Base-by-base conservation (phyloP, 2,329 filamentous ascomycete species). In the Claviceps paspali region DNA sequence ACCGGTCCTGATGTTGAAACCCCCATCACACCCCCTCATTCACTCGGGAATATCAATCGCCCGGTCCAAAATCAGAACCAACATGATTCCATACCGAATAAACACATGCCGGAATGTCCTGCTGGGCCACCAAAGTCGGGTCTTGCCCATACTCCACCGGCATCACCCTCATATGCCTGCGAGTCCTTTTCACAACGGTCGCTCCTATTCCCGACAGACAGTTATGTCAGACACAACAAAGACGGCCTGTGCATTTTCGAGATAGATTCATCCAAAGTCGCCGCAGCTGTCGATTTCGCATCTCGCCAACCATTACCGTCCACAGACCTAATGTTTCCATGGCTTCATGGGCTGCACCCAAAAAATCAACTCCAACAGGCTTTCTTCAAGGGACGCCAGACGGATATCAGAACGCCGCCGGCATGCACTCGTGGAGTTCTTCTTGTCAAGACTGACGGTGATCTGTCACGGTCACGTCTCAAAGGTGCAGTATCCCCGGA, bases 301-400 rank as follows among this genome's bases (percentile, higher is more conserved):
- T 73, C 88, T 3, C 71, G 76, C 2, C 85, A 93, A 51, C 80
- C 86, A 1, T 66, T 96, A 18, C 88, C 91, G 6, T 77, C 88
- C 39, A 77, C 91, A 0, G 73, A 79, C n/a, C 69, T 77, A 42
- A 83, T 96, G 43, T 98, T 96, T 51, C 91, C 91, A 2, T 98
- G 91, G 91, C 67, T 95, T 18, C 91, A 98, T 60, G 91, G 91
- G 18, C 63, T 96, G 29, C 87, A 96, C 51, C 79, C 83, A 1
- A 75, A 81, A 43, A 98, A 98, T 52, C 77, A 84, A 42, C 71
- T 94, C 38, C 91, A 98, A 52, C 71, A 91, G 43, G 74, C 82
- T 6, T 96, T 95, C 63, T 96, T 98, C 56, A 76, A 79, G 36
- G 78, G 82, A 19, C 74, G 84, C 43, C 79, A 79, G 50, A 80